Conservation (phyloP, 73 alveolate genomes). For the Tetrahymena borealis region DNA sequence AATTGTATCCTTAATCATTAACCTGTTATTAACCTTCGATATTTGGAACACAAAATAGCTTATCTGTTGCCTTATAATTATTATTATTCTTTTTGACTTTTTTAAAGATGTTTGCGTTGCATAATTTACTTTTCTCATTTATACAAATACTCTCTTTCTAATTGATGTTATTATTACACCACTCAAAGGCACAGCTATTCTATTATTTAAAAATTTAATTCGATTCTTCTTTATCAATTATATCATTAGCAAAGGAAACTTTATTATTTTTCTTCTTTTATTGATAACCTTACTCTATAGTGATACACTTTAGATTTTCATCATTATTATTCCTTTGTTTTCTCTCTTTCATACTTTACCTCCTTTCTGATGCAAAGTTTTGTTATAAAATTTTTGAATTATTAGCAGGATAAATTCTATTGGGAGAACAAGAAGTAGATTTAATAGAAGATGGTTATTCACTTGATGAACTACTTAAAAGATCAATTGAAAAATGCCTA, state of each 20-base stretch:
- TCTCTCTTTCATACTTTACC: not conserved
- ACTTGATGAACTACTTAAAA: not conserved
- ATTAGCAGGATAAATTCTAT: not conserved
- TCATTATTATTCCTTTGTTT: not conserved
- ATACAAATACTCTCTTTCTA: too few relatives aligned
- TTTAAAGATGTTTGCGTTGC: too few relatives aligned
- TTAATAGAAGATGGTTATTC: not conserved
- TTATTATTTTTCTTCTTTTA: not conserved
- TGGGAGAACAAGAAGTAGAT: not conserved
- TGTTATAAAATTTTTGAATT: not conserved
- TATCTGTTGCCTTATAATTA: too few relatives aligned
- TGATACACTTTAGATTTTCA: not conserved
- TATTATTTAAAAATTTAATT: not conserved
- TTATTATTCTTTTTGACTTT: too few relatives aligned
- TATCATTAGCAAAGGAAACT: not conserved
- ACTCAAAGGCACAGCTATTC: not conserved
- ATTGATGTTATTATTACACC: not conserved
- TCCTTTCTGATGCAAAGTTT: not conserved
- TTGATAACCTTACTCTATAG: not conserved
- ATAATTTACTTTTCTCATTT: too few relatives aligned
- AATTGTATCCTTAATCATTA: too few relatives aligned
- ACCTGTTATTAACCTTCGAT: too few relatives aligned
- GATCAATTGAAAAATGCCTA: not conserved
- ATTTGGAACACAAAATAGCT: too few relatives aligned
- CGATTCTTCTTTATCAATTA: not conserved